These are phyloP conservation scores for Lichtheimia hyalospora DNA, from an alignment of 371 early-diverging fungal genomes.

Conservation along the genomic window DNA sequence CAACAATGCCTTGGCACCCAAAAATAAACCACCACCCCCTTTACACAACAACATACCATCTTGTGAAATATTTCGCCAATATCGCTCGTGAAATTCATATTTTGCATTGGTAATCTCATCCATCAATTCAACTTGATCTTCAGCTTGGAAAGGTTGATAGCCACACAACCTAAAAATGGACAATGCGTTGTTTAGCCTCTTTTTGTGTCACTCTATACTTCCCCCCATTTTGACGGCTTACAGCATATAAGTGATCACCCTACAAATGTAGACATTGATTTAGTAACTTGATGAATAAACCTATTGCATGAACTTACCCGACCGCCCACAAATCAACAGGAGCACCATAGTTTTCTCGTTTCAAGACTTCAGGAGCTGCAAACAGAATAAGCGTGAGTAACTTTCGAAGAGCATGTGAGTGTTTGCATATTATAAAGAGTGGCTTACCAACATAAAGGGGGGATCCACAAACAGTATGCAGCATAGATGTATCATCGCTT, in stretches of 20 bases:
- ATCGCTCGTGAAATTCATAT: conserved; percentile 73
- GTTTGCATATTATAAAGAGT: too few species aligned
- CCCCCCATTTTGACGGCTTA: conserved; percentile 21
- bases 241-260: conserved; percentile 73
- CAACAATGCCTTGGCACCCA: too few species aligned
- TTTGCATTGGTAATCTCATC: conserved; percentile 63
- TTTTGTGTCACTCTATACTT: too few species aligned
- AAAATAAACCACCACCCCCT: not conserved
- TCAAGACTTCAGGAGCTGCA: conserved; percentile 80
- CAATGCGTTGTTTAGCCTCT: not conserved
- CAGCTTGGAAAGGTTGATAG: conserved; percentile 70
- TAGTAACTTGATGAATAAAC: too few species aligned
- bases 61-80: conserved; percentile 76
- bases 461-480: conserved; percentile 62
- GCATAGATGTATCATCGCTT: conserved; percentile 9
- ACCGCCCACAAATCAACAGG: conserved; percentile 34
- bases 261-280: conserved; percentile 14
- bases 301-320: conserved; percentile 36
- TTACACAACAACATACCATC: conserved; percentile 50
- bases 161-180: conserved; percentile 49
- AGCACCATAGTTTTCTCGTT: conserved; percentile 8
- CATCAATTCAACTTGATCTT: conserved; percentile 59
- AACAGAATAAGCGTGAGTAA: not conserved
- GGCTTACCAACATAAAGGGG: conserved; percentile 47
- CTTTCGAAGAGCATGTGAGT: not conserved